A percentile compares a stretch with the other conserved stretches of the same genome.
Evolutionary conservation across 257 asterid species (phyloP).

Genomic region (Fraxinus cuspidata): DNA sequence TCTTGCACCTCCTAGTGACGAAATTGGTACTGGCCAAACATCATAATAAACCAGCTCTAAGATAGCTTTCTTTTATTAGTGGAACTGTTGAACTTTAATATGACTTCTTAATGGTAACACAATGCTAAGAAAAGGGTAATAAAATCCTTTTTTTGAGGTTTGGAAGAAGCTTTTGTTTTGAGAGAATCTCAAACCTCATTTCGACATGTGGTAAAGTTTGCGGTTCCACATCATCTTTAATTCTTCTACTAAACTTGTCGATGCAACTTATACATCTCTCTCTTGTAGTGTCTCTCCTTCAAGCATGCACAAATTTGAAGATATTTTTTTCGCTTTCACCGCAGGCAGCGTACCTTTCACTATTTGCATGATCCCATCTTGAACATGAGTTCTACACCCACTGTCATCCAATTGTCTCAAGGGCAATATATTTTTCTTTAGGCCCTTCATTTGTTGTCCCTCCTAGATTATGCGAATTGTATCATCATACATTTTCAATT

Average conservation of each 20-base stretch:
- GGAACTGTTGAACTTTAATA: too few species aligned
- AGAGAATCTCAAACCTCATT: neutral
- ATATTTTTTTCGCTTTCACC: neutral
- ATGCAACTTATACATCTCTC: neutral
- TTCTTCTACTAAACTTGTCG: neutral
- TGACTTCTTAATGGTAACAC: neutral
- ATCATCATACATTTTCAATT: slow-evolving; percentile 5
- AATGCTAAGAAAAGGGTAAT: neutral
- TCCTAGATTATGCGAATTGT: neutral
- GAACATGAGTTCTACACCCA: neutral
- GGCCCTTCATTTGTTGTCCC: neutral
- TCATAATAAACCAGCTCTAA: too few species aligned
- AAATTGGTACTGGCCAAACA: too few species aligned
- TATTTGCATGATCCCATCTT: neutral
- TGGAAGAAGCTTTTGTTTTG: neutral
- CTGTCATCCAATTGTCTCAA: too few species aligned
- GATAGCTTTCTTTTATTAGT: too few species aligned
- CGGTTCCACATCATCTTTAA: neutral
- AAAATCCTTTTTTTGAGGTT: too few species aligned
- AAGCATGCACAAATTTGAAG: too few species aligned
- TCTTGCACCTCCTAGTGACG: neutral
- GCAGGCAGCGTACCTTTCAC: neutral
- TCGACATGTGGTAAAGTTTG: neutral
- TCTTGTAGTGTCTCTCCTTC: neutral
- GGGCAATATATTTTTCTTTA: neutral